Conservation (phyloP, 169 alveolate species). For the Babesia ovata region DNA sequence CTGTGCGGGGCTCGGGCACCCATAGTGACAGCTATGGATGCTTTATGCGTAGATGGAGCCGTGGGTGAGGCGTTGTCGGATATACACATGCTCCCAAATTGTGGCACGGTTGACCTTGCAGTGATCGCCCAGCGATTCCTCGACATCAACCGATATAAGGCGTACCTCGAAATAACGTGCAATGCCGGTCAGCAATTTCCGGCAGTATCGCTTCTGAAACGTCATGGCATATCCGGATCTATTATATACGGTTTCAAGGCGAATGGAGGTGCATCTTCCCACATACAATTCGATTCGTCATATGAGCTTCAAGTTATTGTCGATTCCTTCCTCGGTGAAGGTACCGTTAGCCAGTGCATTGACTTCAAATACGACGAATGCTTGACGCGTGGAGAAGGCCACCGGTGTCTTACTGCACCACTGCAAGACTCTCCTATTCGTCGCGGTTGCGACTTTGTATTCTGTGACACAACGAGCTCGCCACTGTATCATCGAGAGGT, state of each 20-base stretch:
- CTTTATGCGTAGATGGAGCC: slow-evolving; percentile 37
- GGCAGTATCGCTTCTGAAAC: slow-evolving; percentile 50
- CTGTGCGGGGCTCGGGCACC: slow-evolving; percentile 34
- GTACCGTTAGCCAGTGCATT: slow-evolving; percentile 29
- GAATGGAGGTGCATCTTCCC: not conserved
- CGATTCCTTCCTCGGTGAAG: slow-evolving; percentile 60
- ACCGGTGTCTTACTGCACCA: slow-evolving; percentile 28
- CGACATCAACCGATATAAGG: slow-evolving; percentile 21
- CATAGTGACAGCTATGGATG: slow-evolving; percentile 42
- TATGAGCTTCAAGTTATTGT: slow-evolving; percentile 52
- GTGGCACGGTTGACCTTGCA: slow-evolving; percentile 41
- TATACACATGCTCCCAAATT: slow-evolving; percentile 40
- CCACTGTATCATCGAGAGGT: slow-evolving; percentile 42
- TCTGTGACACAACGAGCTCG: slow-evolving; percentile 35
- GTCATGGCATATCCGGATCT: slow-evolving; percentile 53
- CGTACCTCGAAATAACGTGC: slow-evolving; percentile 58
- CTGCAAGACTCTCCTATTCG: slow-evolving; percentile 39
- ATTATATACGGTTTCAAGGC: slow-evolving; percentile 31
- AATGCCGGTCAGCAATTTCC: slow-evolving; percentile 62
- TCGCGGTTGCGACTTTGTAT: slow-evolving; percentile 46
- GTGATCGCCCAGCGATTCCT: slow-evolving; percentile 24
- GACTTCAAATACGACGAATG: slow-evolving; percentile 55
- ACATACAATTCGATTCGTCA: slow-evolving; percentile 41
- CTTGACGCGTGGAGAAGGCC: slow-evolving; percentile 9
- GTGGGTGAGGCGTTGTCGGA: slow-evolving; percentile 69